A percentile compares a stretch with the other conserved stretches of the same genome.
These are phyloP conservation scores for Paramecium sexaurelia DNA, from an alignment of 73 alveolate genomes.

Conservation along the genomic window DNA sequence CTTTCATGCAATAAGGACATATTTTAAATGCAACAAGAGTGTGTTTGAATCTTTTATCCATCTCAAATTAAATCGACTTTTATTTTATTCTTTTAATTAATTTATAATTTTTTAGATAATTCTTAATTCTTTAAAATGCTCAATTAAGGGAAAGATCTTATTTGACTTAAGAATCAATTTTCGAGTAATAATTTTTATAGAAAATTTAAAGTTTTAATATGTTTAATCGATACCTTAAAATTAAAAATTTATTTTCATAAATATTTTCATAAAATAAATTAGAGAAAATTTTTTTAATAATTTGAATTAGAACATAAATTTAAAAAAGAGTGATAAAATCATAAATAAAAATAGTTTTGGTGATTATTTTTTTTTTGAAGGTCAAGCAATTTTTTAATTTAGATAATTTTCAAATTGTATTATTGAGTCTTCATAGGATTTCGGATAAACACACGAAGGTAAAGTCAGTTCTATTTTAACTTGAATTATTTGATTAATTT, in stretches of 20 bases:
- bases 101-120: background rate
- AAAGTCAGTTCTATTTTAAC: background rate
- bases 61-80: background rate
- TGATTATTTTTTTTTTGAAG: background rate
- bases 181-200: too few relatives aligned
- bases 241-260: background rate
- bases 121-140: conserved; percentile 18
- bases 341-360: background rate
- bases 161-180: too few relatives aligned
- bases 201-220: too few relatives aligned
- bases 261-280: background rate
- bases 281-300: background rate
- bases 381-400: background rate
- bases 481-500: background rate
- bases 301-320: background rate
- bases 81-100: background rate
- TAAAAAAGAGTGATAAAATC: background rate
- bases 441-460: background rate
- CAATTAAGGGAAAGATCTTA: background rate
- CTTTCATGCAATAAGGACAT: conserved; percentile 52
- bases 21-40: conserved; percentile 27
- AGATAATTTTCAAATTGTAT: background rate
- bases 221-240: too few relatives aligned
- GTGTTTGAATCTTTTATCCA: conserved; percentile 37
- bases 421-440: background rate